Percentiles rank a stretch among this genome's conserved stretches.
These are phyloP conservation scores for Petunia secreta DNA, from an alignment of 257 asterid genomes.

Conservation along the genomic window DNA sequence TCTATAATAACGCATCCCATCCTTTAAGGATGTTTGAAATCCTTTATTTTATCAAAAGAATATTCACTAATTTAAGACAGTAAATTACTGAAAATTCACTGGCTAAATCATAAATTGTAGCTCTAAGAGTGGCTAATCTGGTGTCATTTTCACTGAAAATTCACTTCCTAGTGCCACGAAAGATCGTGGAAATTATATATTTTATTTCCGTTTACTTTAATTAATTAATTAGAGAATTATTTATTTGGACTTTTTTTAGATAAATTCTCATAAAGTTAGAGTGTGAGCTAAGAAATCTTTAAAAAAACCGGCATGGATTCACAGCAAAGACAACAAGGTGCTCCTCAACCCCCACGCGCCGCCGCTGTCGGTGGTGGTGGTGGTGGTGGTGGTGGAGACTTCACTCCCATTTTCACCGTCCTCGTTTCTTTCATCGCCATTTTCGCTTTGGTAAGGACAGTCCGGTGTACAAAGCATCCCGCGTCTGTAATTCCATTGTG, in stretches of 20 bases:
- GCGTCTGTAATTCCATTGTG: not conserved
- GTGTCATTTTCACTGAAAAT: too few relatives aligned
- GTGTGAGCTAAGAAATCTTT: not conserved
- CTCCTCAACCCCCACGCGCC: constrained; percentile 39
- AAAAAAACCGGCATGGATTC: constrained; percentile 54
- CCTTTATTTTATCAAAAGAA: too few relatives aligned
- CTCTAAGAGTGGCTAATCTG: too few relatives aligned
- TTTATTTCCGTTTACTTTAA: not conserved
- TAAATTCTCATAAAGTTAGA: not conserved
- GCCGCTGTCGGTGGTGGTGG: constrained; percentile 21
- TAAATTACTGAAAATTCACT: too few relatives aligned
- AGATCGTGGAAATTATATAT: not conserved
- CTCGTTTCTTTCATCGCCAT: constrained; percentile 52
- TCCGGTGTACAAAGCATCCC: too few relatives aligned
- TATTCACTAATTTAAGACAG: too few relatives aligned
- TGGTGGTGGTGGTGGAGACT: constrained; percentile 54
- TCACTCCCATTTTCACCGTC: constrained; percentile 46
- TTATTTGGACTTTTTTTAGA: not conserved
- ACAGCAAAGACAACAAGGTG: constrained; percentile 51
- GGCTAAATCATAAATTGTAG: too few relatives aligned
- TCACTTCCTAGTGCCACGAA: too few relatives aligned
- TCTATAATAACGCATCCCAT: too few relatives aligned
- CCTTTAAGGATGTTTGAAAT: too few relatives aligned
- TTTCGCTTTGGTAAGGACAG: constrained; percentile 48
- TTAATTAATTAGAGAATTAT: not conserved